Base-by-base conservation (phyloP, 306 rosid species). In the Astragalus membranaceus region DNA sequence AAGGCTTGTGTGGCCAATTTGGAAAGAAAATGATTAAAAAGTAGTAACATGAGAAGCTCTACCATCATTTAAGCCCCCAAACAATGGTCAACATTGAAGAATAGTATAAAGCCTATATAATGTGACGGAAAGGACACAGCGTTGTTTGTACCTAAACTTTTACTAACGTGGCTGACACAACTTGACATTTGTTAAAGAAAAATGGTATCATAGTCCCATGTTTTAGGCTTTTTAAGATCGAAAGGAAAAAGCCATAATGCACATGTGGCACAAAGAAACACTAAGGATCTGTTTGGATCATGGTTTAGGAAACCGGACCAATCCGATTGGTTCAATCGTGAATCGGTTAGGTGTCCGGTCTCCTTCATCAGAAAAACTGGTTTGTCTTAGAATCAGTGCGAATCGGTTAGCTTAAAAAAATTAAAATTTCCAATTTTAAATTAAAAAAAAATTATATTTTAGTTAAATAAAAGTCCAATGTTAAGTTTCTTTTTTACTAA, bases 141-240 rank as follows among this genome's bases (percentile, higher is more conserved):
- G 32, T 60, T 23, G 5, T 44, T 61, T 68, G 63, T 32, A 52
- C 83, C 79, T 69, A 74, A 79, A 68, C 75, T 61, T 73, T 67
- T 43, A 23, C 49, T 58, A 50, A 26, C 57, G 73, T 79, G 71
- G 72, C 70, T 78, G 55, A 63, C 77, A 70, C 61, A 63, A 55
- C 7, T 62, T 63, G 67, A 77, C 72, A 62, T 53, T 55, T 72
- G 56, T 64, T 64, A 72, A 47, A 44, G 49, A 71, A 35, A 70
- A 35, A 23, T 35, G 55, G 48, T 46, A 20, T 47, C 51, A 26
- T 47, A 77, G 32, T 72, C 78, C 70, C 53, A 36, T 64, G 57
- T 72, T 64, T 55, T 55, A 71, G 74, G 73, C 64, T 72, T 78
- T 70, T 46, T 26, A 36, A 46, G 41, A 55, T 64, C 10, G 3